Evolutionary conservation across 768 basidiomycete genomes (phyloP).

Genomic region (Kwoniella newhampshirensis): DNA sequence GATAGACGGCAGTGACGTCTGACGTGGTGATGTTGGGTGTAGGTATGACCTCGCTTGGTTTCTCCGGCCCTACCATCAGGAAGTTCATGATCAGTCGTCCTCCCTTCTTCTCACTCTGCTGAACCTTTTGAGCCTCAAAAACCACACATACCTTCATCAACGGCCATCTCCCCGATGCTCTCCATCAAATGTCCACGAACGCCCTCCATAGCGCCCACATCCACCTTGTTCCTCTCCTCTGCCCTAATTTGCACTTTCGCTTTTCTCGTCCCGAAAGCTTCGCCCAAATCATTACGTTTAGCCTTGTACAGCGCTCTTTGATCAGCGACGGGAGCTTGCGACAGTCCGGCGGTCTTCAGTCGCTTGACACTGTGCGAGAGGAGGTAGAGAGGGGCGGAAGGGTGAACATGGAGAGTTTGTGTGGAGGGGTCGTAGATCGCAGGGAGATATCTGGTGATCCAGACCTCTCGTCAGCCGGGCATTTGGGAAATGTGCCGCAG

Average conservation of each 20-base stretch:
- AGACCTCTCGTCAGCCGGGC: not conserved
- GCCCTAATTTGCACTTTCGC: slow-evolving; percentile 81
- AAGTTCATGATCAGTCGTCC: not conserved
- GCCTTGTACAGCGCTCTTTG: slow-evolving; percentile 57
- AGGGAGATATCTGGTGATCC: slow-evolving; percentile 65
- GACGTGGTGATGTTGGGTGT: slow-evolving; percentile 66
- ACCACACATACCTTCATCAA: slow-evolving; percentile 63
- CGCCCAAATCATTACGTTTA: slow-evolving; percentile 75
- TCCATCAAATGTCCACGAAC: slow-evolving; percentile 79
- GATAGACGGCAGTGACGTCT: slow-evolving; percentile 65
- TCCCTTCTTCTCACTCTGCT: not conserved
- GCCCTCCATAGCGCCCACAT: slow-evolving; percentile 80
- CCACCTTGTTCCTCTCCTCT: slow-evolving; percentile 83
- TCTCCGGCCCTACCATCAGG: slow-evolving; percentile 12
- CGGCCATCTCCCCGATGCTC: slow-evolving; percentile 73
- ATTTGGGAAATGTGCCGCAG: not conserved
- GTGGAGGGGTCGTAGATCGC: slow-evolving; percentile 78
- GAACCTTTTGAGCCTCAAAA: not conserved
- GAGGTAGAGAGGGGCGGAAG: slow-evolving; percentile 63
- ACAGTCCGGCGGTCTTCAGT: slow-evolving; percentile 50
- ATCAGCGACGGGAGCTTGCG: slow-evolving; percentile 4
- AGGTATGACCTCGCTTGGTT: slow-evolving; percentile 68
- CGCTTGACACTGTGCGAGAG: slow-evolving; percentile 78
- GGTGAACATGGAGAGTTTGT: slow-evolving; percentile 64
- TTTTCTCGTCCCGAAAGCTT: slow-evolving; percentile 93